These are phyloP conservation scores for Heimioporus punctisporus DNA, from an alignment of 1,284 basidiomycete genomes.

Conservation along the genomic window DNA sequence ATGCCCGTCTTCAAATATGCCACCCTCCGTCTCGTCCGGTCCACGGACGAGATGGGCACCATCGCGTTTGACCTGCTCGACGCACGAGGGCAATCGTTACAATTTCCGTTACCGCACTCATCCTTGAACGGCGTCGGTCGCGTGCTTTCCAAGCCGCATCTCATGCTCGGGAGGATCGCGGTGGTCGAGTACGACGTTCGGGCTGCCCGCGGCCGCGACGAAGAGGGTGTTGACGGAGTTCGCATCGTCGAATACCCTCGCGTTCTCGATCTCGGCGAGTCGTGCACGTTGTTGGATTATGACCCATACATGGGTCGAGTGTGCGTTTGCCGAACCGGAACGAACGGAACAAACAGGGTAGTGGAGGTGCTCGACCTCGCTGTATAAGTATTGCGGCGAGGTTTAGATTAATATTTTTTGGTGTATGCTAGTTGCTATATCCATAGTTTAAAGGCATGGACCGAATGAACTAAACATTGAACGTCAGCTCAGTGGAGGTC, in stretches of 20 bases:
- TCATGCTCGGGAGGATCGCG: background rate
- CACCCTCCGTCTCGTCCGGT: conserved; percentile 6
- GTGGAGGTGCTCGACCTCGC: conserved; percentile 16
- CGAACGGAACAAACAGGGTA: no score
- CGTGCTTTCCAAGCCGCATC: background rate
- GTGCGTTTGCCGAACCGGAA: conserved; percentile 3
- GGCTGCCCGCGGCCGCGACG: no score
- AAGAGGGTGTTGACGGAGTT: no score
- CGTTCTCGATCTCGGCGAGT: background rate
- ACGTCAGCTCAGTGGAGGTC: no score
- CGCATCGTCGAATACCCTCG: no score
- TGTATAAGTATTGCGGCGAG: no score
- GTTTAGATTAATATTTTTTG: no score
- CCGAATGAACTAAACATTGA: no score
- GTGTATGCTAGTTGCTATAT: no score
- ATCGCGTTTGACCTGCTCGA: conserved; percentile 11
- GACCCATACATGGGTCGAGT: conserved; percentile 18
- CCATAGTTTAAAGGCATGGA: no score
- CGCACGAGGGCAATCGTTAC: background rate
- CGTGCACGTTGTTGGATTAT: conserved; percentile 6
- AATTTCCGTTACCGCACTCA: background rate
- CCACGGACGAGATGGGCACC: background rate
- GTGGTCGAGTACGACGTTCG: conserved; percentile 7
- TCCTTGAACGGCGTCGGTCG: conserved; percentile 12
- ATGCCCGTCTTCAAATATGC: no score